A percentile compares a stretch with the other conserved stretches of the same genome.
These are phyloP conservation scores for Omphalotus olearius DNA, from an alignment of 1,284 basidiomycete species.

Conservation along the genomic window DNA sequence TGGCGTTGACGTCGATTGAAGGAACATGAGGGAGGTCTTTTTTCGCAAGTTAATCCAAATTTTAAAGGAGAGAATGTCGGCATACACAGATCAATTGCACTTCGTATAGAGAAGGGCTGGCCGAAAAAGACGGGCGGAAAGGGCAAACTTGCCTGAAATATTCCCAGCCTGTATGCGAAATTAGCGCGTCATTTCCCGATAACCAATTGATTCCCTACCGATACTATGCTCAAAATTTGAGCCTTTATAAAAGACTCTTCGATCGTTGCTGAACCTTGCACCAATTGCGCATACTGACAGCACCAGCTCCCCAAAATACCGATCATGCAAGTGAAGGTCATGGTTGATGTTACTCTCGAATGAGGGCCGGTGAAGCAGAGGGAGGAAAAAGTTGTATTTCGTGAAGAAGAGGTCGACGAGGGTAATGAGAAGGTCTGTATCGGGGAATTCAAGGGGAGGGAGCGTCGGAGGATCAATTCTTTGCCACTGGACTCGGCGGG, in stretches of 20 bases:
- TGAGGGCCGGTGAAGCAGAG: conserved; percentile 62
- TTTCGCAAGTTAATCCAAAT: too few relatives aligned
- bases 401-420: conserved; percentile 66
- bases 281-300: conserved; percentile 65
- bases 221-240: neutral
- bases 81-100: conserved; percentile 31
- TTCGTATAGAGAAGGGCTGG: conserved; percentile 37
- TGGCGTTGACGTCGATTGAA: conserved; percentile 44
- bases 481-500: neutral
- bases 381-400: conserved; percentile 44
- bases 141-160: conserved; percentile 36
- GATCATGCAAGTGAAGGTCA: conserved; percentile 44
- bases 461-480: neutral
- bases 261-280: conserved; percentile 54
- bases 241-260: conserved; percentile 41
- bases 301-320: conserved; percentile 54
- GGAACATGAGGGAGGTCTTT: conserved; percentile 21
- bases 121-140: conserved; percentile 33
- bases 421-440: neutral
- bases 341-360: conserved; percentile 50
- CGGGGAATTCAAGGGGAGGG: conserved; percentile 3
- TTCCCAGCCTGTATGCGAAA: conserved; percentile 29
- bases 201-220: too few relatives aligned
- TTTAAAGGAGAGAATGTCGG: neutral
- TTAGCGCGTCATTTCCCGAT: too few relatives aligned